Evolutionary conservation across 495 filamentous ascomycete genomes (phyloP), one percentile per base, ranked within the genome.

Genomic region (Penicillium bovifimosum): DNA sequence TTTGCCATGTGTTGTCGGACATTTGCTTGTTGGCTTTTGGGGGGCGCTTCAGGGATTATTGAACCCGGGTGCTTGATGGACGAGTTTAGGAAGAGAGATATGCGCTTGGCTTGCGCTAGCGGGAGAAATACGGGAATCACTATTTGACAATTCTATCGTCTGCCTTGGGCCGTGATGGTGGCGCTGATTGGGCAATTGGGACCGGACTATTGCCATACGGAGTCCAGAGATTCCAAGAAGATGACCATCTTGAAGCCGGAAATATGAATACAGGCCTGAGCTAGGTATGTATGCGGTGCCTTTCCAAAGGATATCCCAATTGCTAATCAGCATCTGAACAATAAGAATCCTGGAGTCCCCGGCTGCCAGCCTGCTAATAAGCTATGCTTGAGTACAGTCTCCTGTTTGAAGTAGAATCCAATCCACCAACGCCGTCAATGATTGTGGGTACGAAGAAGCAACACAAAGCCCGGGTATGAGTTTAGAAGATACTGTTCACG

Each of bases 401-500:
- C 41, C 38, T 52, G 53, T 50, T 52, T 29, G 16, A 44, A 46
- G 42, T 29, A 42, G 53, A 69, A 36, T 32, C 24, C 29, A 52
- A 45, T n/a, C 31, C 43, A 51, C 28, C 41, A 54, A 56, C 46
- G 24, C 47, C 54, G 38, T 53, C 49, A 44, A 57, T 57, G 54
- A 52, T 9, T 33, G n/a, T 40, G 31, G 41, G 28, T 36, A 47
- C 13, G 20, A 33, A 16, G 14, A 32, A 45, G 9, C 52, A 42
- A 41, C 27, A 17, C 27, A 41, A 27, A 16, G 34, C 29, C 3
- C 8, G 8, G 38, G 18, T n/a, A 14, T 27, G 31, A 50, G 49
- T 55, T 74, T 83, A 95, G 67, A 96, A 95, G 45, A 97, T 95
- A 47, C 84, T 81, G 65, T 96, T 95, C 49, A 97, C 93, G 63